A percentile compares a stretch with the other conserved stretches of the same genome.
These are phyloP conservation scores for Poteriospumella lacustris DNA, from an alignment of 108 stramenopile species.

Conservation along the genomic window DNA sequence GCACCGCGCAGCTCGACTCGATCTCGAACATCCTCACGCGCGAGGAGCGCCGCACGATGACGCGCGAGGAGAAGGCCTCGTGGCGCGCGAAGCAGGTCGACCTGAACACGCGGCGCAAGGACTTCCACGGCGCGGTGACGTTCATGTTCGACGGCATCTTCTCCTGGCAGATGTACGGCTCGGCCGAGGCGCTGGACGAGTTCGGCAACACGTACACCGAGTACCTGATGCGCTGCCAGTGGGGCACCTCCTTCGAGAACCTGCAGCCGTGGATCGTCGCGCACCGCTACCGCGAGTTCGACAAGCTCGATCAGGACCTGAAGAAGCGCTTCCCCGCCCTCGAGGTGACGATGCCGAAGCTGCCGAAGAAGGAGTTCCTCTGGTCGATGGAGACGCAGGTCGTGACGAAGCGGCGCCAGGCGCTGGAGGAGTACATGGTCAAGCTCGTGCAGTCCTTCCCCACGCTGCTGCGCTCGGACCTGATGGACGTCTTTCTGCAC, in stretches of 20 bases:
- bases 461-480: background rate
- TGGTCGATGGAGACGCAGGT: background rate
- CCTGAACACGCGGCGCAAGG: background rate
- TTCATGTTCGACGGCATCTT: conserved; percentile 30
- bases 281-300: conserved; percentile 29
- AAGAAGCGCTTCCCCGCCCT: conserved; percentile 2
- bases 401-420: background rate
- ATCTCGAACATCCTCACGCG: background rate
- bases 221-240: conserved; percentile 32
- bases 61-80: background rate
- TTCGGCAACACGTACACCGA: conserved; percentile 27
- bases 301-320: conserved; percentile 5
- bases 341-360: background rate
- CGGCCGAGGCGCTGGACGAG: conserved; percentile 21
- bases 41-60: conserved; percentile 10
- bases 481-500: conserved; percentile 13
- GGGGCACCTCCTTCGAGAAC: conserved; percentile 6
- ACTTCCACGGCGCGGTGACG: conserved; percentile 29
- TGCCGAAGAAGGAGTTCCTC: conserved; percentile 18
- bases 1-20: background rate
- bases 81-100: conserved; percentile 24
- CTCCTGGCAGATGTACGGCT: conserved; percentile 22
- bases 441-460: background rate
- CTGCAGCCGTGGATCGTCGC: conserved; percentile 35
- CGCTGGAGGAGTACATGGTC: conserved; percentile 17